Base-by-base conservation (phyloP, 108 stramenopile genomes). In the Nitzschia sp. region DNA sequence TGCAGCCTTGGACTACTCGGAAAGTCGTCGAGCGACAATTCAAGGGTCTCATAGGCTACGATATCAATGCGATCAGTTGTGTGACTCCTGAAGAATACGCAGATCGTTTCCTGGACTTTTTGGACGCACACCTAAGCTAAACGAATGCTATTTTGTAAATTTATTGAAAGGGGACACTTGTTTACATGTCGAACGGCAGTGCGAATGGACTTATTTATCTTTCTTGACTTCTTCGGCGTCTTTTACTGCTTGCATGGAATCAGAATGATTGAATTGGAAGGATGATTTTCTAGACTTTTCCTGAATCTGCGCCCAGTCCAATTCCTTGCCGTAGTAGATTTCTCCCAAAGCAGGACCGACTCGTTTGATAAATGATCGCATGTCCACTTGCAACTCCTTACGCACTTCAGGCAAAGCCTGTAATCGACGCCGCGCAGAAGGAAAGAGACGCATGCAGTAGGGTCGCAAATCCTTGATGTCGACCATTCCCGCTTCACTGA, bases 391-490 rank as follows among this genome's bases (percentile, higher is more conserved):
- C 13, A 96, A 78, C 11, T 77, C 69, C 54, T 58, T 78, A 45
- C 95, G 85, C 21, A 65, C 78, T 8, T 58, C 68, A 0, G 95
- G 95, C 57, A 96, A 67, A 29, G 77, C 84, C 17, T 74, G 54
- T 35, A 96, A 58, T 50, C 92, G 75, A 19, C 72, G 68, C 41
- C 95, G 72, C 8, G 89, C 69, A 0, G 88, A 85, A 26, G 92
- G 95, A 32, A 87, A 78, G 53, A 96, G 53, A 32, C 89, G 76
- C 80, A 88, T 85, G 44, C 89, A 60, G 45, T 84, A 87, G 17
- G 97, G 96, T 47, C 86, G 85, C 17, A 98, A 63, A 78, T 98
- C 97, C 74, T 96, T 97, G 34, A 85, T 58, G 60, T 96, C 96
- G 34, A 96, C 94, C 93, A 98, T 96, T 48, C 96, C 94, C 4